phyloP scores from a whole-genome alignment of 176 grass and related monocot species.

The Phyllostachys edulis region DNA sequence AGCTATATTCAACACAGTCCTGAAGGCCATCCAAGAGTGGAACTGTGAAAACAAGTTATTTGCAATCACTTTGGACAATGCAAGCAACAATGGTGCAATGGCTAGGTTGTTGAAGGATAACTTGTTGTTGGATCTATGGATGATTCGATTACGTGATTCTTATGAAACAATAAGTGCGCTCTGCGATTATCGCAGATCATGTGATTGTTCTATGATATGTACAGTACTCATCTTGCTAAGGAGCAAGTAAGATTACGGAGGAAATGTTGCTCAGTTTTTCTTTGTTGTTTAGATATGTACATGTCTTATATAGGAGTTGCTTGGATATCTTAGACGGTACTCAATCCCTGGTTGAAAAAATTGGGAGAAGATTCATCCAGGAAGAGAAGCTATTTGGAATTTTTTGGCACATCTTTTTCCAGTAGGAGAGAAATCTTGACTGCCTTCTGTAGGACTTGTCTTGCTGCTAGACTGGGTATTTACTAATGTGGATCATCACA shows the following conservation, averaged over 20 bases:
- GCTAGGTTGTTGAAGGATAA: too few species aligned
- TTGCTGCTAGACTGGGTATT: too few species aligned
- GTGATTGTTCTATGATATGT: not conserved
- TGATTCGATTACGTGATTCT: not conserved
- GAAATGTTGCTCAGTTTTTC: not conserved
- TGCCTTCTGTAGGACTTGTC: too few species aligned
- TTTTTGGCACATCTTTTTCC: not conserved
- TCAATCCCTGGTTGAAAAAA: not conserved
- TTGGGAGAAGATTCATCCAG: not conserved
- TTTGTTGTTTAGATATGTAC: not conserved
- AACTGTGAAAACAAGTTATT: too few species aligned
- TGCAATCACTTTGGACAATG: too few species aligned
- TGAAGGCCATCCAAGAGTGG: too few species aligned
- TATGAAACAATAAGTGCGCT: not conserved
- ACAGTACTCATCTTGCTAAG: not conserved
- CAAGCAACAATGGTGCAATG: too few species aligned
- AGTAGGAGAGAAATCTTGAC: not conserved
- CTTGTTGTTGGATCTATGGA: conserved; percentile 9
- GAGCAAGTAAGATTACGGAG: not conserved
- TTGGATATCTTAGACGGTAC: not conserved
- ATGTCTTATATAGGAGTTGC: too few species aligned
- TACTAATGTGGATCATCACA: too few species aligned
- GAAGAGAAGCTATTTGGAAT: not conserved
- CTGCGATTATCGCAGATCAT: not conserved
- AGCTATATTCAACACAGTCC: too few species aligned